Evolutionary conservation across 345 rosid genomes (phyloP).

Genomic region (Brassica napus): Da-Ae NC_063439.1:23398001-23398500

Average conservation of each 20-base stretch:
- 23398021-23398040: slow-evolving; percentile 78
- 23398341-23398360: background rate
- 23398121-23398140: slow-evolving; percentile 91
- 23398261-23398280: background rate
- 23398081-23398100: slow-evolving; percentile 75
- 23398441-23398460: background rate
- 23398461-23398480: slow-evolving; percentile 47
- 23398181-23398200: background rate
- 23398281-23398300: background rate
- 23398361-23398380: too few species aligned
- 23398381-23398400: background rate
- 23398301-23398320: background rate
- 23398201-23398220: background rate
- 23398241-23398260: background rate
- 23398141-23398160: slow-evolving; percentile 89
- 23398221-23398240: background rate
- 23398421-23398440: background rate
- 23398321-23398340: background rate
- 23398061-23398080: slow-evolving; percentile 89
- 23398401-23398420: background rate
- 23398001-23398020: background rate
- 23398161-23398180: slow-evolving; percentile 15
- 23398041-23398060: slow-evolving; percentile 83
- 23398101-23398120: slow-evolving; percentile 58
- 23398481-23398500: slow-evolving; percentile 95